Conservation (phyloP, 345 rosid genomes). For the Pseudoturritis turrita region DNA sequence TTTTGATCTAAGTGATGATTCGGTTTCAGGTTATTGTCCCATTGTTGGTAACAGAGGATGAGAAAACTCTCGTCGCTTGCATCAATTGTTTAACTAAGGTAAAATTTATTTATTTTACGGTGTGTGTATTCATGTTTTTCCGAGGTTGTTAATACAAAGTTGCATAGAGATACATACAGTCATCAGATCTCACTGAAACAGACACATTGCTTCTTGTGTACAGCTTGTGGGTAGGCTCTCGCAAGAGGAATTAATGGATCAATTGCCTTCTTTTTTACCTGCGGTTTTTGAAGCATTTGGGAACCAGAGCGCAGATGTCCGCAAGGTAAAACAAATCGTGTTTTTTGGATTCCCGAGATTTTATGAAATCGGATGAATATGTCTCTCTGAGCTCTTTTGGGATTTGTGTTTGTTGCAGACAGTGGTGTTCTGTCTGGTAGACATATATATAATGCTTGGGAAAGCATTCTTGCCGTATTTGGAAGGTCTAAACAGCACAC, state of each 20-base stretch:
- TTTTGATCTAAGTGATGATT: background rate
- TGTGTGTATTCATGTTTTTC: background rate
- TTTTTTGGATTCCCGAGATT: too few relatives aligned
- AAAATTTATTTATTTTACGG: background rate
- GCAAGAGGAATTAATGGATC: slow-evolving; percentile 76
- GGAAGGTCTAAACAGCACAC: slow-evolving; percentile 91
- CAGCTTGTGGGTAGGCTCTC: slow-evolving; percentile 96
- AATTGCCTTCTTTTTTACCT: slow-evolving; percentile 85
- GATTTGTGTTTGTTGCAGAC: slow-evolving; percentile 52
- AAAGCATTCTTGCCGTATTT: slow-evolving; percentile 89
- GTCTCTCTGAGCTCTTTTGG: background rate
- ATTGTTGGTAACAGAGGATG: slow-evolving; percentile 84
- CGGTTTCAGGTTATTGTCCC: slow-evolving; percentile 78
- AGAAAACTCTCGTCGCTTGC: slow-evolving; percentile 86
- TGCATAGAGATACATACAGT: background rate
- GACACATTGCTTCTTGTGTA: slow-evolving; percentile 1
- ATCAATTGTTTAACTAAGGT: slow-evolving; percentile 97
- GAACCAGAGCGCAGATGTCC: slow-evolving; percentile 94
- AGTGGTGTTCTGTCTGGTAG: slow-evolving; percentile 98
- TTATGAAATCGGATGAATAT: background rate
- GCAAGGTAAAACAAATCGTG: slow-evolving; percentile 56
- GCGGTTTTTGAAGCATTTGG: slow-evolving; percentile 97
- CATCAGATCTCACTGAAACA: background rate
- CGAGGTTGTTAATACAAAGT: background rate
- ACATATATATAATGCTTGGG: slow-evolving; percentile 95